Base-by-base conservation (phyloP, 2,329 filamentous ascomycete genomes). In the Cordyceps cateniannulata region DNA sequence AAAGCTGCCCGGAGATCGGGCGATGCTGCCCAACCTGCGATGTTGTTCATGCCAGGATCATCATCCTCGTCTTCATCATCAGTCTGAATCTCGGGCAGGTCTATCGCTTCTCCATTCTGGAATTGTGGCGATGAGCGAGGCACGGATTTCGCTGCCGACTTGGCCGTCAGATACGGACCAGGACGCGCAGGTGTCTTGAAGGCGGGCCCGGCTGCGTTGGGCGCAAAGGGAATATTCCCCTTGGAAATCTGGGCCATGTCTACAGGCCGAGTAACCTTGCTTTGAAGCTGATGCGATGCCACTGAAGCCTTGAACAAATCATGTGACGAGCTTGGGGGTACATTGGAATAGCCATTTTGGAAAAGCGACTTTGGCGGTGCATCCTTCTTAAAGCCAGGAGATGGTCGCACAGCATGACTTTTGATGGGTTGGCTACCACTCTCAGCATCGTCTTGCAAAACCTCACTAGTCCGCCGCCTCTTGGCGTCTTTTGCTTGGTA, bases 21-120 rank as follows among this genome's bases (percentile, higher is more conserved):
- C 3, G 91, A 91, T 69, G 96, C 89, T 5, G 91, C 92, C 95
- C 95, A 99, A 8, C 85, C 84, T 2, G 91, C 90, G 18, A 91
- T 84, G 58, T 69, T 70, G 59, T 69, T 70, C 32, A 75, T 69
- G 1, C 70, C 69, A 76, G 90, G 86, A 52, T 81, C 73, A 16
- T 88, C 84, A 6, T 93, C 89, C 53, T 93, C 89, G 62, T 96
- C 91, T 68, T 96, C 93, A 32, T 91, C 92, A 71, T 99, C 96
- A 1, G 95, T 98, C 65, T 92, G 86, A 67, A 99, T 98, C 67
- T 99, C 95, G 0, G 95, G 93, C 3, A 99, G 84, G 66, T 95
- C 89, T 68, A 99, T 97, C 56, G 84, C 85, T 62, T 99, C 95
- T 63, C 93, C 91, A 67, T 91, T 93, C 63, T 88, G 89, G 75